A percentile compares a stretch with the other conserved stretches of the same genome.
Conservation (phyloP, 768 basidiomycete genomes). For the Gyrodon lividus region DNA sequence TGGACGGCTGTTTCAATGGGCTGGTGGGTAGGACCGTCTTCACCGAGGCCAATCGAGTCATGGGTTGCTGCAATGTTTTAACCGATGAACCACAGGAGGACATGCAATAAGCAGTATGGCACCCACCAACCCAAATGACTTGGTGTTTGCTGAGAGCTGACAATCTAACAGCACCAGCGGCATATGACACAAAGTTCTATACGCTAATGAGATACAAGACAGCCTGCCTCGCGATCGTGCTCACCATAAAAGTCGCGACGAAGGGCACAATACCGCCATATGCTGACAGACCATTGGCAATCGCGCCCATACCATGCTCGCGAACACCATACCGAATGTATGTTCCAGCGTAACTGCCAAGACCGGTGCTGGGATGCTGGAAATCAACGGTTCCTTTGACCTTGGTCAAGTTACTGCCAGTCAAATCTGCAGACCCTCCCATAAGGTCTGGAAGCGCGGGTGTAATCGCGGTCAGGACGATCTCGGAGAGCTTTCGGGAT, state of each 20-base stretch:
- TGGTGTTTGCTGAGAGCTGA: slow-evolving; percentile 87
- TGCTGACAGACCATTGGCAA: slow-evolving; percentile 86
- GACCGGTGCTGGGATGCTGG: slow-evolving; percentile 82
- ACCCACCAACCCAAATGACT: slow-evolving; percentile 90
- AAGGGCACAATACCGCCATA: slow-evolving; percentile 93
- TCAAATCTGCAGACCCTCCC: slow-evolving; percentile 89
- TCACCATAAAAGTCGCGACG: slow-evolving; percentile 86
- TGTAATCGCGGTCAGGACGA: slow-evolving; percentile 74
- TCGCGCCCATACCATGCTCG: slow-evolving; percentile 96
- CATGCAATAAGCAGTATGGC: not conserved
- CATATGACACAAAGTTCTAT: slow-evolving; percentile 92
- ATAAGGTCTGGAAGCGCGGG: slow-evolving; percentile 79
- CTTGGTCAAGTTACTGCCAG: slow-evolving; percentile 89
- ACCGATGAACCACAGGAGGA: not conserved
- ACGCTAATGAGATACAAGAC: slow-evolving; percentile 8
- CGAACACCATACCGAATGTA: slow-evolving; percentile 97
- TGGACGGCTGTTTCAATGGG: slow-evolving; percentile 87
- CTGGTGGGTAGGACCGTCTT: slow-evolving; percentile 96
- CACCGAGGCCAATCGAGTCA: slow-evolving; percentile 90
- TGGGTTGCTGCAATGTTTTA: slow-evolving; percentile 65
- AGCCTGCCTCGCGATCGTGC: slow-evolving; percentile 15
- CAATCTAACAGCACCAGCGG: slow-evolving; percentile 87
- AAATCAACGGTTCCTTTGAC: slow-evolving; percentile 85
- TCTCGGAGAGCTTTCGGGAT: slow-evolving; percentile 91
- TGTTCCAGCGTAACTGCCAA: slow-evolving; percentile 82